A percentile compares a stretch with the other conserved stretches of the same genome.
These are phyloP conservation scores for Daldinia vernicosa DNA, from an alignment of 495 filamentous ascomycete genomes.

Conservation along the genomic window DNA sequence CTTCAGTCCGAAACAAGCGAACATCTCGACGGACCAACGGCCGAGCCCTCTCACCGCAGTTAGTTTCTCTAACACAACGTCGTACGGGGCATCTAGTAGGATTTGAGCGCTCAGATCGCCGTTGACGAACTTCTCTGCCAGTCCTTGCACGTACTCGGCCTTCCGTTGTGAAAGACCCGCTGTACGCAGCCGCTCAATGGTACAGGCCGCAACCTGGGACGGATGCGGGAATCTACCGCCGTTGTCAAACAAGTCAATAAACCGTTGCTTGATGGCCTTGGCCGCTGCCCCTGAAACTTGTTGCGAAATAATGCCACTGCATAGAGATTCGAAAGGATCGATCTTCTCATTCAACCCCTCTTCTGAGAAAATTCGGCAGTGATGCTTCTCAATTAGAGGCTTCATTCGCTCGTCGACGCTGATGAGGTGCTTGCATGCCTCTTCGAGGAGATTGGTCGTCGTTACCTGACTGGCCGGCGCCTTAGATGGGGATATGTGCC, in stretches of 20 bases:
- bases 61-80: slow-evolving; percentile 82
- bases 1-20: slow-evolving; percentile 90
- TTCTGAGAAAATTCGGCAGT: slow-evolving; percentile 80
- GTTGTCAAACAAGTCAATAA: slow-evolving; percentile 76
- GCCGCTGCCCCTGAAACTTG: slow-evolving; percentile 95
- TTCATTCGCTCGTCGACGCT: slow-evolving; percentile 77
- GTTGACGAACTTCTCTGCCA: slow-evolving; percentile 79
- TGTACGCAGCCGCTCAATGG: slow-evolving; percentile 73
- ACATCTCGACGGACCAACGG: slow-evolving; percentile 96
- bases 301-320: slow-evolving; percentile 90
- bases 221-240: slow-evolving; percentile 75
- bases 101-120: slow-evolving; percentile 79
- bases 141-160: slow-evolving; percentile 89
- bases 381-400: slow-evolving; percentile 75
- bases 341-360: slow-evolving; percentile 83
- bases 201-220: slow-evolving; percentile 67
- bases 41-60: slow-evolving; percentile 89
- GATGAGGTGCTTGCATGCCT: slow-evolving; percentile 82
- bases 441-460: slow-evolving; percentile 75
- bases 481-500: slow-evolving; percentile 69
- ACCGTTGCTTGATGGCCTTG: slow-evolving; percentile 83
- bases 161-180: slow-evolving; percentile 92
- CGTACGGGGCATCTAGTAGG: slow-evolving; percentile 80
- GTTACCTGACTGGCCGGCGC: slow-evolving; percentile 63
- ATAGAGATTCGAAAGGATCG: slow-evolving; percentile 86